Evolutionary conservation across 139 green algal genomes (phyloP).

Genomic region (Bryopsis sp.): DNA sequence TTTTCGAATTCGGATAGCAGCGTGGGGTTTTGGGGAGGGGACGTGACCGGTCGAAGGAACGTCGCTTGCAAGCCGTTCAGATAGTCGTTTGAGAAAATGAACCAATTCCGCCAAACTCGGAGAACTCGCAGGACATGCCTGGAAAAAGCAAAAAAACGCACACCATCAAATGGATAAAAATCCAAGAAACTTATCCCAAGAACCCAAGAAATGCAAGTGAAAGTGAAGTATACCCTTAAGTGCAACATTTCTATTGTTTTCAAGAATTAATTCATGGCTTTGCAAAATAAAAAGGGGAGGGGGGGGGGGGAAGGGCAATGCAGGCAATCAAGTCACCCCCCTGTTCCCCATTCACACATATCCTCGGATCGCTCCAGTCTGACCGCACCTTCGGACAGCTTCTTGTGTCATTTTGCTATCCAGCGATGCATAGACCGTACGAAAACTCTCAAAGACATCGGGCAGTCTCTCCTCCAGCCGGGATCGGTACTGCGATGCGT

Average conservation of each 20-base stretch:
- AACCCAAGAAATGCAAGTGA: conserved; percentile 3
- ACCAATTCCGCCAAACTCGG: conserved; percentile 72
- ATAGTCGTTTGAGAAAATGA: conserved; percentile 81
- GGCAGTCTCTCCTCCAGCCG: conserved; percentile 72
- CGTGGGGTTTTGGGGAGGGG: conserved; percentile 1
- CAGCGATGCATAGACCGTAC: conserved; percentile 17
- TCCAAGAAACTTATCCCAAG: conserved; percentile 20
- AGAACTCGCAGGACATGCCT: conserved; percentile 71
- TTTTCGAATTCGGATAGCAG: conserved; percentile 45
- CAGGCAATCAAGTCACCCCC: no score
- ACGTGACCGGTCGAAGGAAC: conserved; percentile 37
- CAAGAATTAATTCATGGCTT: background rate
- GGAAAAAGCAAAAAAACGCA: no score
- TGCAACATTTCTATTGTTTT: no score
- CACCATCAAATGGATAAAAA: conserved; percentile 22
- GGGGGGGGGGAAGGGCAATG: no score
- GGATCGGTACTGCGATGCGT: conserved; percentile 72
- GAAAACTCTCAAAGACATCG: conserved; percentile 70
- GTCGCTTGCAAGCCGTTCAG: conserved; percentile 74
- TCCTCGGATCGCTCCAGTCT: no score
- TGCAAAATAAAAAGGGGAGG: background rate
- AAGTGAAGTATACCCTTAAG: no score
- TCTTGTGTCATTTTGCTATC: conserved; percentile 64
- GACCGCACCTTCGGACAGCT: conserved; percentile 26
- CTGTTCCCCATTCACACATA: no score